These are phyloP conservation scores for Coniochaeta pulveracea DNA, from an alignment of 2,329 filamentous ascomycete genomes.

Conservation along the genomic window DNA sequence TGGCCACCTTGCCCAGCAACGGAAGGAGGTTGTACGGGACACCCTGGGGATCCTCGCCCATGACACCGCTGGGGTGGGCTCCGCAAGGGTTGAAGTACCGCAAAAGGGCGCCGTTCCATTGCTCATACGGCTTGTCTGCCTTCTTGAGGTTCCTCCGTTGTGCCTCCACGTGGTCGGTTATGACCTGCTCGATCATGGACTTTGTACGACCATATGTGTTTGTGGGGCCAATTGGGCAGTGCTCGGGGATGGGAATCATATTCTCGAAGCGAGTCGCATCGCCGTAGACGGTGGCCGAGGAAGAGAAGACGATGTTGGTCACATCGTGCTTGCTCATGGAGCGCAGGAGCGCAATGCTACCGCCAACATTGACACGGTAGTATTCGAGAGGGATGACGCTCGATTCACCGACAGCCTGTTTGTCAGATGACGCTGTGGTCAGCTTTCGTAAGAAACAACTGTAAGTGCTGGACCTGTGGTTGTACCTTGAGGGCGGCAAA, in stretches of 20 bases:
- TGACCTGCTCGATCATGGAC: constrained; percentile 80
- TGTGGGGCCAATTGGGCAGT: constrained; percentile 90
- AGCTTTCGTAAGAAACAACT: constrained; percentile 8
- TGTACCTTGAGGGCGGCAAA: constrained; percentile 91
- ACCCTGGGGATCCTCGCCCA: constrained; percentile 96
- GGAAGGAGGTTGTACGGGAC: constrained; percentile 94
- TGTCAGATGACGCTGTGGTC: not conserved
- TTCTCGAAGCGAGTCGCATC: constrained; percentile 91
- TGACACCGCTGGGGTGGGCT: constrained; percentile 86
- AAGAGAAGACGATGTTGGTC: constrained; percentile 96
- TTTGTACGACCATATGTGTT: constrained; percentile 98
- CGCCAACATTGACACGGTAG: constrained; percentile 93
- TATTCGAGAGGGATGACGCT: constrained; percentile 91
- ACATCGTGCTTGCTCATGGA: constrained; percentile 87
- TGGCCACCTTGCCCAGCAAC: constrained; percentile 88
- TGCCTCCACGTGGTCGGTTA: constrained; percentile 80
- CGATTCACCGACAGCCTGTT: constrained; percentile 91
- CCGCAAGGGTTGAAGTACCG: constrained; percentile 98
- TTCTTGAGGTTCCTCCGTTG: constrained; percentile 77
- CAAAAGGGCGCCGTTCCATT: constrained; percentile 88
- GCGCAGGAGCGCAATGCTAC: constrained; percentile 75
- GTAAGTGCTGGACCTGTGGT: too few species aligned
- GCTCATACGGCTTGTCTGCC: constrained; percentile 61
- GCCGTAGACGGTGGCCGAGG: constrained; percentile 94
- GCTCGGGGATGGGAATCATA: constrained; percentile 98